Conservation (phyloP, 495 filamentous ascomycete species). For the Hypoxylon intermedium region DNA sequence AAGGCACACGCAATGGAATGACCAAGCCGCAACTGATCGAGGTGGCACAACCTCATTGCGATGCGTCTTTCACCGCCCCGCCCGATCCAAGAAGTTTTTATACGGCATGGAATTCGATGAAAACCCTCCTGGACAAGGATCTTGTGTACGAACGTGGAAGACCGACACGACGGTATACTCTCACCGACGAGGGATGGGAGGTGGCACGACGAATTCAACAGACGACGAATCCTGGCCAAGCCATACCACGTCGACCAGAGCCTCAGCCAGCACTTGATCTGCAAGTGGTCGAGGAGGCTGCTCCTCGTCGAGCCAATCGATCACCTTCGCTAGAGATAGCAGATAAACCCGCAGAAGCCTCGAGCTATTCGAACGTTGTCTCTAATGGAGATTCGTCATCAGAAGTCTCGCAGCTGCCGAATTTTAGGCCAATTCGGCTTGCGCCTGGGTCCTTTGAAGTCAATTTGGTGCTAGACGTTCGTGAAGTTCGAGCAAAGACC, state of each 20-base stretch:
- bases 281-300: conserved; percentile 3
- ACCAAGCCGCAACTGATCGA: conserved; percentile 74
- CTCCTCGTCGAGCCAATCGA: conserved; percentile 7
- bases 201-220: conserved; percentile 72
- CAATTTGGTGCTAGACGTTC: conserved; percentile 75
- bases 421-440: conserved; percentile 66
- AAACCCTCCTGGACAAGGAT: conserved; percentile 75
- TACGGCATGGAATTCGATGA: conserved; percentile 89
- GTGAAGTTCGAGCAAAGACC: conserved; percentile 77
- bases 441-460: conserved; percentile 72
- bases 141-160: conserved; percentile 75
- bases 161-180: conserved; percentile 69
- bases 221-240: conserved; percentile 41
- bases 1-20: conserved; percentile 62
- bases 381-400: conserved; percentile 47
- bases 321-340: conserved; percentile 32
- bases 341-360: conserved; percentile 18
- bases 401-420: conserved; percentile 50
- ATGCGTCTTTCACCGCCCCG: conserved; percentile 75
- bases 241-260: conserved; percentile 21
- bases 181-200: conserved; percentile 83
- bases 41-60: conserved; percentile 73
- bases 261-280: no score
- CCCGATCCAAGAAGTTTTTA: conserved; percentile 72
- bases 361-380: conserved; percentile 49